Conservation (phyloP, 192 early-diverging fungal genomes). For the Podila minutissima region DNA sequence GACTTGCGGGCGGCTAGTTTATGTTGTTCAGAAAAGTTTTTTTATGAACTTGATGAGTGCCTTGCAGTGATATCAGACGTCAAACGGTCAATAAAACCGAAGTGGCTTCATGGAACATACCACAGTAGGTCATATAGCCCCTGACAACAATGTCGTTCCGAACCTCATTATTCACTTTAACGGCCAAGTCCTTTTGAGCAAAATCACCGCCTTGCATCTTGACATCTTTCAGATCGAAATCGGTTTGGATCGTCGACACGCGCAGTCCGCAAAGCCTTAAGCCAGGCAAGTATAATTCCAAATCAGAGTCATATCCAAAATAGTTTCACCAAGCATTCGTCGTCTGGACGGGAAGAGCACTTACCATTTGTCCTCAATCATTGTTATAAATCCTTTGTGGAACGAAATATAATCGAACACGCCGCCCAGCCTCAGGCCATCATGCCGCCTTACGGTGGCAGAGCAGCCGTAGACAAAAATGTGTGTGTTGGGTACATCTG, state of each 20-base stretch:
- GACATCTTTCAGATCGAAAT: slow-evolving; percentile 60
- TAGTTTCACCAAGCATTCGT: too few species aligned
- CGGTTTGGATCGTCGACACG: slow-evolving; percentile 73
- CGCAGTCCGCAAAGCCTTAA: slow-evolving; percentile 72
- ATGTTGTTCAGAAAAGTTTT: too few species aligned
- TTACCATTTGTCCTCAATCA: slow-evolving; percentile 87
- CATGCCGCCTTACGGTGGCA: slow-evolving; percentile 87
- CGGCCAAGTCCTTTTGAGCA: slow-evolving; percentile 59
- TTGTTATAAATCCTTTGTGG: slow-evolving; percentile 76
- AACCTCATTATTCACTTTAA: slow-evolving; percentile 61
- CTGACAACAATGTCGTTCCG: slow-evolving; percentile 75
- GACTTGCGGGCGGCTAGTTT: slow-evolving; percentile 58
- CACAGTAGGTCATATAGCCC: slow-evolving; percentile 66
- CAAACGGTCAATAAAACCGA: neutral
- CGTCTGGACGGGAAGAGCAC: neutral
- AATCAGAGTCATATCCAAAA: neutral
- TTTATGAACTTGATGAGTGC: too few species aligned
- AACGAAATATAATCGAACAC: slow-evolving; percentile 86
- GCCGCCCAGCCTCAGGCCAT: slow-evolving; percentile 71
- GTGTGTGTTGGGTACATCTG: slow-evolving; percentile 52
- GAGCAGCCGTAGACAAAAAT: slow-evolving; percentile 94
- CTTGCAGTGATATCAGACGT: too few species aligned
- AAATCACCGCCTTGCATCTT: slow-evolving; percentile 70
- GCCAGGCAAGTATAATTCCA: neutral
- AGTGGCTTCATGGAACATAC: slow-evolving; percentile 5